Conservation (phyloP, 106 monocot genomes). For the Acorus gramineus region DNA sequence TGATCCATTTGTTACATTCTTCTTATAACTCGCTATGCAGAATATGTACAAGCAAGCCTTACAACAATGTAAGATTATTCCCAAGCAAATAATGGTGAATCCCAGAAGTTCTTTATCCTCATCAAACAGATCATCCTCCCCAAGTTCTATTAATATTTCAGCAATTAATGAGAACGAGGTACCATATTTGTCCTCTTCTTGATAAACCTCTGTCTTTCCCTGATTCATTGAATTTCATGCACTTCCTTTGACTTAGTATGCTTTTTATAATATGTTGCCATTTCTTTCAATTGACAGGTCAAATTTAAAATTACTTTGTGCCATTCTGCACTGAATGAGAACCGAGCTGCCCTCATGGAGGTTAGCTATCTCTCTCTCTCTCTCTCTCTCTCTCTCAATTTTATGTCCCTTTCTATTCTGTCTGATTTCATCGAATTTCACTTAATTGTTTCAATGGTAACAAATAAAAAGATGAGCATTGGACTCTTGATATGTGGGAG, state of each 20-base stretch:
- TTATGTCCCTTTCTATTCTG: not conserved
- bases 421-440: too few species aligned
- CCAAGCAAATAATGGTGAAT: slow-evolving; percentile 41
- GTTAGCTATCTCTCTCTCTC: slow-evolving; percentile 17
- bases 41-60: slow-evolving; percentile 90
- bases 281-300: slow-evolving; percentile 46
- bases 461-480: too few species aligned
- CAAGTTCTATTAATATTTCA: slow-evolving; percentile 55
- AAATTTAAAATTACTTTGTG: slow-evolving; percentile 94
- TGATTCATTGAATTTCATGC: not conserved
- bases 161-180: slow-evolving; percentile 94
- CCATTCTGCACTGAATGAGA: slow-evolving; percentile 73
- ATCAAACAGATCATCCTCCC: slow-evolving; percentile 72
- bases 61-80: slow-evolving; percentile 68
- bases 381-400: not conserved
- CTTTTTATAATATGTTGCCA: not conserved
- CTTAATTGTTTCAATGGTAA: too few species aligned
- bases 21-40: slow-evolving; percentile 15
- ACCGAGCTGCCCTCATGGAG: slow-evolving; percentile 83
- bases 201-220: not conserved
- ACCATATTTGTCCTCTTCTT: slow-evolving; percentile 2
- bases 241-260: not conserved
- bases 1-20: not conserved
- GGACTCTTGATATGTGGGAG: too few species aligned
- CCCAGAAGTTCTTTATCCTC: slow-evolving; percentile 60